phyloP scores from a whole-genome alignment of 176 grass and related monocot genomes.

The Carex parvula region DNA sequence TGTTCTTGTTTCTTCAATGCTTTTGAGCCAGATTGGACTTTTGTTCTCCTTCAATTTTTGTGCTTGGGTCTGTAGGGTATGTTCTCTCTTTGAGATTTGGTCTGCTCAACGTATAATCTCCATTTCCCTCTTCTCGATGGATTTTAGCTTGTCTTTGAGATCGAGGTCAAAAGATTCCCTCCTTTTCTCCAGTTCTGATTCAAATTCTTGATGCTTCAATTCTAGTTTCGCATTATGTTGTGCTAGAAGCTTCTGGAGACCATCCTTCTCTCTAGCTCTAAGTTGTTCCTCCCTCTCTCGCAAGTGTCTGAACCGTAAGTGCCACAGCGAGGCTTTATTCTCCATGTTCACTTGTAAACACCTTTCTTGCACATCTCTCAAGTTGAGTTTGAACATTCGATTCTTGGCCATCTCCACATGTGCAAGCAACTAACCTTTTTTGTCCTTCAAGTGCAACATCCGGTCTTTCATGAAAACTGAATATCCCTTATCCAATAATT shows the following conservation, averaged over 20 bases:
- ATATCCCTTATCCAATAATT: too few species aligned
- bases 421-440: too few species aligned
- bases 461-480: too few species aligned
- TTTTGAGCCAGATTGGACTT: constrained; percentile 67
- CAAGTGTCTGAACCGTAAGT: too few species aligned
- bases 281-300: too few species aligned
- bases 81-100: constrained; percentile 54
- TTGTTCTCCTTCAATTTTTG: constrained; percentile 52
- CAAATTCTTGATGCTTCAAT: constrained; percentile 63
- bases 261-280: neutral
- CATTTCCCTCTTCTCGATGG: constrained; percentile 63
- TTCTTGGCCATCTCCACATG: too few species aligned
- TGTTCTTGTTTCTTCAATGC: constrained; percentile 73
- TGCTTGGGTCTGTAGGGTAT: constrained; percentile 48
- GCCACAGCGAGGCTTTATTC: too few species aligned
- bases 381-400: too few species aligned
- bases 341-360: too few species aligned
- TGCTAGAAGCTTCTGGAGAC: constrained; percentile 75
- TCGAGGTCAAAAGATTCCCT: constrained; percentile 62
- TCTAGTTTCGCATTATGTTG: constrained; percentile 62
- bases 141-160: constrained; percentile 39
- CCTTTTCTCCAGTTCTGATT: constrained; percentile 50
- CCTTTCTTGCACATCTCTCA: too few species aligned
- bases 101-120: constrained; percentile 41
- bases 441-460: too few species aligned